Evolutionary conservation across 495 filamentous ascomycete species (phyloP), one percentile per base, ranked within the genome.

Genomic region (Daldinia concentrica): DNA sequence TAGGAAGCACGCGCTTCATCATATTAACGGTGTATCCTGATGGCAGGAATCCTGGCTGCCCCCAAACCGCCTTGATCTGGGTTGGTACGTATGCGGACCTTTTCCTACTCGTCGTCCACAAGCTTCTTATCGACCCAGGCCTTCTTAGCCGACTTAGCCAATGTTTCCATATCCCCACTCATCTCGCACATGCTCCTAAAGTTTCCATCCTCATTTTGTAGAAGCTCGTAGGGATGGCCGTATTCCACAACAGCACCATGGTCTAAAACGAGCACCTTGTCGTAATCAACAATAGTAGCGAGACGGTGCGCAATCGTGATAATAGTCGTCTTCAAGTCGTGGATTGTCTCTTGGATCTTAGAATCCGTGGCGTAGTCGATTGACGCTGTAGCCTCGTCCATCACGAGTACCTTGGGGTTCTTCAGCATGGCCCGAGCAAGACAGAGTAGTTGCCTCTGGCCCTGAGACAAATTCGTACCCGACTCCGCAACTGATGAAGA

Each of bases 341-440:
- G 90, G 64, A 99, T 91, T 0, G 96, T 98, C 62, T 92, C 92
- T 79, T 99, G 96, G 76, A 99, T 98, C 80, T 97, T 97, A 66
- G 89, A 82, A 75, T 99, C 96, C 15, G 95, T 99, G 36, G 89
- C 90, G 80, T 98, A 98, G 84, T 99, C 96, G 77, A 99, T 98
- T 1, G 93, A 97, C 0, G 95, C 96, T 6, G 96, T 99, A 17
- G 96, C 96, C 83, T 99, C 96, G 80, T 99, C 96, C 95, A 99
- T 98, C 77, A 99, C 90, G 4, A 99, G 83, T 17, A 99, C 95
- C 48, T 90, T 92, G 0, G 96, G 95, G 32, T 87, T 87, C 82
- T 94, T 98, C 74, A 99, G 91, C 51, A 99, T 86, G 0, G 96
- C 96, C 19, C 96, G 90, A 2, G 96, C 96, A 15, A 99, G 90